These are phyloP conservation scores for Xerocomus amazonicus DNA, from an alignment of 1,284 basidiomycete genomes.

Conservation along the genomic window DNA sequence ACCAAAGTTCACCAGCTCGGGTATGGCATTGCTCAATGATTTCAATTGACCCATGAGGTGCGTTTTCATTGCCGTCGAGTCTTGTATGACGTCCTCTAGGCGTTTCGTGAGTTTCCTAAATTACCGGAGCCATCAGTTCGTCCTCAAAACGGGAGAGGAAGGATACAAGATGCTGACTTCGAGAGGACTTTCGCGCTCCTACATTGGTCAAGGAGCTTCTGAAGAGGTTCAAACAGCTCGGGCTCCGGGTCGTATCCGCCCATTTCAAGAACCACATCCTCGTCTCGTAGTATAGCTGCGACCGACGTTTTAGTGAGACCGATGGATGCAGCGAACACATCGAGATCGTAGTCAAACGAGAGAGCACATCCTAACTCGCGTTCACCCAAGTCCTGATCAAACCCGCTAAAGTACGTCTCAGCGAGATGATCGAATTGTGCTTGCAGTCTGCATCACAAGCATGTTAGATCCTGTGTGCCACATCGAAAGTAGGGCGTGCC, in stretches of 20 bases:
- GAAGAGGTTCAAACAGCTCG: conserved; percentile 77
- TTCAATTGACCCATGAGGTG: conserved; percentile 71
- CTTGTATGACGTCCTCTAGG: conserved; percentile 73
- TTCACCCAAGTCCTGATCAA: conserved; percentile 84
- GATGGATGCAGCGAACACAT: conserved; percentile 87
- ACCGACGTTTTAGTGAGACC: conserved; percentile 85
- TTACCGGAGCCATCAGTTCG: conserved; percentile 5
- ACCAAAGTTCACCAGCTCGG: conserved; percentile 85
- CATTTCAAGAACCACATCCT: conserved; percentile 71
- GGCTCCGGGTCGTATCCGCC: conserved; percentile 70
- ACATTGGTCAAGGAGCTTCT: conserved; percentile 76
- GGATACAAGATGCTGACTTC: conserved; percentile 48
- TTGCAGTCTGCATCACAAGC: conserved; percentile 58
- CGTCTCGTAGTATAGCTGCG: conserved; percentile 67
- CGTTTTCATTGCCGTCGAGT: conserved; percentile 67
- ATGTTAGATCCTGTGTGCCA: not conserved
- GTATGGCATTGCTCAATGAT: conserved; percentile 65
- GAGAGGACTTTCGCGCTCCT: conserved; percentile 78
- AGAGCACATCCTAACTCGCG: conserved; percentile 80
- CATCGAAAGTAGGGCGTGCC: conserved; percentile 24
- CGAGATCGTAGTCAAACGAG: conserved; percentile 84
- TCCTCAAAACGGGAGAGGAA: not conserved
- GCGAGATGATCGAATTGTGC: conserved; percentile 89
- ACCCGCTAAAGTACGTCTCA: conserved; percentile 78
- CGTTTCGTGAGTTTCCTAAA: conserved; percentile 81